These are phyloP conservation scores for Parsonsia alboflavescens DNA, from an alignment of 257 asterid genomes.

Conservation along the genomic window DNA sequence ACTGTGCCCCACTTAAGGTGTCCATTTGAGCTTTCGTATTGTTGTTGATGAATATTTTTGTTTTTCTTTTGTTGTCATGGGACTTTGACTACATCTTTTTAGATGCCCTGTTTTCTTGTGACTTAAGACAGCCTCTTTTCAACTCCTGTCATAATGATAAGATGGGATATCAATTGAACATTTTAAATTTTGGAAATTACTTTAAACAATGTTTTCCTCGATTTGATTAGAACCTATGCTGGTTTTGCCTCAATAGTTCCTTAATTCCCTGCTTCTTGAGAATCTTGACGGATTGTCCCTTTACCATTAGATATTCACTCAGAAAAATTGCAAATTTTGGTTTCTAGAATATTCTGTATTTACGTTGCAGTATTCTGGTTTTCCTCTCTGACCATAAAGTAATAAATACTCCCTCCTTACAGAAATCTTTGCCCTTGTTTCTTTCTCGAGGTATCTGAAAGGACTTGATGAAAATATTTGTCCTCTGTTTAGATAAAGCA, in stretches of 20 bases:
- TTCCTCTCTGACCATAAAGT: not conserved
- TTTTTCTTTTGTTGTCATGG: not conserved
- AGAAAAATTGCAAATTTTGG: not conserved
- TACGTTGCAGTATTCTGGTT: not conserved
- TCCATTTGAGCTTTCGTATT: not conserved
- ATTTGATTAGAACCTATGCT: not conserved
- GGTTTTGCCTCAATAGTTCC: not conserved
- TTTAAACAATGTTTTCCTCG: not conserved
- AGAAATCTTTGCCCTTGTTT: too few species aligned
- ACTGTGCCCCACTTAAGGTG: not conserved
- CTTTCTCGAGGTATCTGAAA: too few species aligned
- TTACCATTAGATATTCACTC: not conserved
- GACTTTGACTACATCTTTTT: not conserved
- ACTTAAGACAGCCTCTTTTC: not conserved
- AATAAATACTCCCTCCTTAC: not conserved
- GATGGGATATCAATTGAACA: not conserved
- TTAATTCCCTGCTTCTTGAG: not conserved
- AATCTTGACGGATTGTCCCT: not conserved
- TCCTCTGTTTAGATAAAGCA: too few species aligned
- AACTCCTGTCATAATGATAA: not conserved
- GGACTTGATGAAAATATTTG: too few species aligned
- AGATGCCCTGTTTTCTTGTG: not conserved
- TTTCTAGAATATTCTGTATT: not conserved
- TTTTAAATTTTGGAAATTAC: not conserved
- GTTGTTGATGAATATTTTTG: not conserved